phyloP scores from a whole-genome alignment of 2,329 filamentous ascomycete species.

The Proliferodiscus dingleyae region DNA sequence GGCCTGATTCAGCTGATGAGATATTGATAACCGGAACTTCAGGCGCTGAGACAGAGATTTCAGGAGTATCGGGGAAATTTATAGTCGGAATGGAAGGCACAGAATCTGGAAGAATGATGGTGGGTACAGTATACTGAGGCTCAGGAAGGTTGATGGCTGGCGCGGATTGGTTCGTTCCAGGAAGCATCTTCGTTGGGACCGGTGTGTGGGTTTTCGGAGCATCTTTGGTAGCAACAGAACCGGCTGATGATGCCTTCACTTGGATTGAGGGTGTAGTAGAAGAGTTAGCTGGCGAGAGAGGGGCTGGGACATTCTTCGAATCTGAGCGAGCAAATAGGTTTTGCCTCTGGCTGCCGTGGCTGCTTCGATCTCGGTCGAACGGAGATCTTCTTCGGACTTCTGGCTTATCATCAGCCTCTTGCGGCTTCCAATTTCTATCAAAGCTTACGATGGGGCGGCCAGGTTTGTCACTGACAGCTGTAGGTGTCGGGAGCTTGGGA shows the following conservation, averaged over 20 bases:
- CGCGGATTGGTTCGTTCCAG: conserved; percentile 31
- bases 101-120: conserved; percentile 36
- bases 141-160: conserved; percentile 18
- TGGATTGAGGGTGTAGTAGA: conserved; percentile 41
- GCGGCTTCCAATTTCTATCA: conserved; percentile 73
- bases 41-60: conserved; percentile 23
- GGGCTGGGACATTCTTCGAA: conserved; percentile 25
- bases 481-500: conserved; percentile 79
- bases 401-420: conserved; percentile 61
- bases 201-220: conserved; percentile 36
- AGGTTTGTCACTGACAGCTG: conserved; percentile 83
- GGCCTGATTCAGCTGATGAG: conserved; percentile 24
- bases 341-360: conserved; percentile 22
- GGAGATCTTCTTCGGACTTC: conserved; percentile 37
- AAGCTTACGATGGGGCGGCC: conserved; percentile 97
- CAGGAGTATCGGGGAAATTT: conserved; percentile 28
- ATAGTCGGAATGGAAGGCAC: conserved; percentile 28
- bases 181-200: conserved; percentile 44
- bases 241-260: conserved; percentile 35
- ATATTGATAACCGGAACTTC: conserved; percentile 45
- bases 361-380: conserved; percentile 22
- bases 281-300: conserved; percentile 36
- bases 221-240: conserved; percentile 49
- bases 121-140: conserved; percentile 14
- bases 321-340: conserved; percentile 23